These are phyloP conservation scores for Pythium guiyangense DNA, from an alignment of 352 stramenopile genomes.

Conservation along the genomic window DNA sequence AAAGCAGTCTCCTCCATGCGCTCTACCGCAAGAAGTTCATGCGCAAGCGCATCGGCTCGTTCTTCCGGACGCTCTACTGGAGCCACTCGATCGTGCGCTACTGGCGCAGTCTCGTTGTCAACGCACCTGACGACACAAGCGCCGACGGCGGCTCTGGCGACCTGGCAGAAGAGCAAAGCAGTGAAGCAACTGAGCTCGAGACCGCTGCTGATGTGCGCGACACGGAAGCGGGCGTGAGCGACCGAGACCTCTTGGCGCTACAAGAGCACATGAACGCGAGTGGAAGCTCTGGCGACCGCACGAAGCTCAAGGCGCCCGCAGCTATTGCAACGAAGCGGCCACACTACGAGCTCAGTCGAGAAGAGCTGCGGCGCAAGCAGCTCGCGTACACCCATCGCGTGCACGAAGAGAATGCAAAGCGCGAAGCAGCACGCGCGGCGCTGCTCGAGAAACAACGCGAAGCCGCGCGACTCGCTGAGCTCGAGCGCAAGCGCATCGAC, in stretches of 20 bases:
- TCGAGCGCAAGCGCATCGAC: conserved; percentile 19
- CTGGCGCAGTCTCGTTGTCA: conserved; percentile 29
- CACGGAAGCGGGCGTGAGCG: not conserved
- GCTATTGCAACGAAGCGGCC: no score
- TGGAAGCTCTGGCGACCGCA: not conserved
- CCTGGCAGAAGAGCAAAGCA: not conserved
- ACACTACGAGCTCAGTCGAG: not conserved
- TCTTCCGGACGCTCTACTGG: conserved; percentile 27
- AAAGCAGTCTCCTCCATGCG: conserved; percentile 44
- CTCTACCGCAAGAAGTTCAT: conserved; percentile 65
- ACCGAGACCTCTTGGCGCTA: not conserved
- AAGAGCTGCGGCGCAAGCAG: conserved; percentile 24
- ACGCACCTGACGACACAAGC: not conserved
- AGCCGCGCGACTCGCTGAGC: conserved; percentile 15
- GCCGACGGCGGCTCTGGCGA: not conserved
- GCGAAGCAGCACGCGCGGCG: conserved; percentile 16
- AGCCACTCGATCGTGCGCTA: conserved; percentile 27
- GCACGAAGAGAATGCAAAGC: conserved; percentile 33
- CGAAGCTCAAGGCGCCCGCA: not conserved
- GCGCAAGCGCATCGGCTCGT: conserved; percentile 24
- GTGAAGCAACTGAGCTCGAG: not conserved
- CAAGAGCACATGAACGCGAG: no score
- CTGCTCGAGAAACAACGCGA: conserved; percentile 29
- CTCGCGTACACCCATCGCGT: conserved; percentile 33
- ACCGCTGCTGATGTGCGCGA: not conserved